A percentile compares a stretch with the other conserved stretches of the same genome.
Conservation (phyloP, 139 green algal genomes). For the Mesostigma viride region DNA sequence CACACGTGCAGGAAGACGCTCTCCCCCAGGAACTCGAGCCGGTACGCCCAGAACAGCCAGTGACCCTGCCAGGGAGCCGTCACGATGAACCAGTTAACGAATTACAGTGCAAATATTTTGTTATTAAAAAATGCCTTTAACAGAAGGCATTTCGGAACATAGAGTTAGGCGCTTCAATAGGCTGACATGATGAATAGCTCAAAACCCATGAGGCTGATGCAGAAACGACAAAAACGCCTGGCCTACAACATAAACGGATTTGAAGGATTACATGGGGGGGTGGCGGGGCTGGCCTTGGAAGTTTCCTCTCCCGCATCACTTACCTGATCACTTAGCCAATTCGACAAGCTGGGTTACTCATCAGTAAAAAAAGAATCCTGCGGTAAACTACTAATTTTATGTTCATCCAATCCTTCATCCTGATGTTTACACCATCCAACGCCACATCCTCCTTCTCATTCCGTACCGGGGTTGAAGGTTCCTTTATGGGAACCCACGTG, state of each 20-base stretch:
- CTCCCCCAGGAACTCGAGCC: slow-evolving; percentile 26
- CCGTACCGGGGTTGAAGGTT: too few relatives aligned
- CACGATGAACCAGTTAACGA: background rate
- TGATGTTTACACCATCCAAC: too few relatives aligned
- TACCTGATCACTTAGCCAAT: too few relatives aligned
- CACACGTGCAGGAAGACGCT: slow-evolving; percentile 17
- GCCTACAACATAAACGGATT: background rate
- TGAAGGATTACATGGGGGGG: too few relatives aligned
- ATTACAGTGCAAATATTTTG: background rate
- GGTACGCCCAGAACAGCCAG: slow-evolving; percentile 30
- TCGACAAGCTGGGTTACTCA: too few relatives aligned
- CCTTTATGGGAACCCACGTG: background rate
- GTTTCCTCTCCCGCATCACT: too few relatives aligned
- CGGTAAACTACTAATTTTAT: too few relatives aligned
- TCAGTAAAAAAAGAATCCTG: too few relatives aligned
- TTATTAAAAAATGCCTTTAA: background rate
- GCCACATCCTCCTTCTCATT: too few relatives aligned
- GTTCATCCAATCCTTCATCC: too few relatives aligned
- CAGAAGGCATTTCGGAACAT: background rate
- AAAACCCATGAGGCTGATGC: background rate
- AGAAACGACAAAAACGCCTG: background rate
- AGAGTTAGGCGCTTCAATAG: background rate
- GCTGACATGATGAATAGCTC: too few relatives aligned
- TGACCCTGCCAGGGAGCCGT: slow-evolving; percentile 11
- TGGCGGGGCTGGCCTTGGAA: too few relatives aligned